These are phyloP conservation scores for Helminthosporium solani DNA, from an alignment of 2,329 filamentous ascomycete genomes.

Conservation along the genomic window DNA sequence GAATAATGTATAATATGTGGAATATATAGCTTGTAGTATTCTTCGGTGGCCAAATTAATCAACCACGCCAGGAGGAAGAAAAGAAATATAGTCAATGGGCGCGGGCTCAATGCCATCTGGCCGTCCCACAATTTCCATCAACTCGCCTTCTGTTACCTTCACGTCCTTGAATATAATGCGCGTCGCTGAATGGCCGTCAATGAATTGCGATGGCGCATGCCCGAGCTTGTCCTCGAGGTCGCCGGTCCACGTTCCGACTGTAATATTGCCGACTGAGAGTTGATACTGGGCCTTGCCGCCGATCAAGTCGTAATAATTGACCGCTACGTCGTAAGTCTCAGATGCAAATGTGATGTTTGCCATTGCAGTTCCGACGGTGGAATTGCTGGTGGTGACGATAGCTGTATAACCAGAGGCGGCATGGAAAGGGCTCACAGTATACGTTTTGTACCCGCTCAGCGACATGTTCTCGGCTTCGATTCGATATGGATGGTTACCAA, in stretches of 20 bases:
- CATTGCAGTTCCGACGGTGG: conserved; percentile 52
- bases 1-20: too few relatives aligned
- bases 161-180: conserved; percentile 60
- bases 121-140: conserved; percentile 57
- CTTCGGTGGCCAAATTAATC: conserved; percentile 45
- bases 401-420: conserved; percentile 58
- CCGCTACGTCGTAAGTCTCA: conserved; percentile 62
- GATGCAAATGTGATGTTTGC: conserved; percentile 50
- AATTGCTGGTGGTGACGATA: conserved; percentile 58
- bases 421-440: conserved; percentile 59
- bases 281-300: conserved; percentile 60
- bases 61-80: conserved; percentile 59
- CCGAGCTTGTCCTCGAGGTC: conserved; percentile 62
- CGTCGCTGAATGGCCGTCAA: conserved; percentile 67
- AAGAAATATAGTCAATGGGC: conserved; percentile 65
- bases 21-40: neutral
- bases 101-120: conserved; percentile 64
- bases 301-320: conserved; percentile 67
- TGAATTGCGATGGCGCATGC: conserved; percentile 57
- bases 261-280: conserved; percentile 54
- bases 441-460: conserved; percentile 58
- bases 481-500: conserved; percentile 63
- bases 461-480: conserved; percentile 69
- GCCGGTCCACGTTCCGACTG: conserved; percentile 60
- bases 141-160: conserved; percentile 52